Evolutionary conservation across 2,329 filamentous ascomycete genomes (phyloP).

Genomic region (Fusarium coicis): DNA sequence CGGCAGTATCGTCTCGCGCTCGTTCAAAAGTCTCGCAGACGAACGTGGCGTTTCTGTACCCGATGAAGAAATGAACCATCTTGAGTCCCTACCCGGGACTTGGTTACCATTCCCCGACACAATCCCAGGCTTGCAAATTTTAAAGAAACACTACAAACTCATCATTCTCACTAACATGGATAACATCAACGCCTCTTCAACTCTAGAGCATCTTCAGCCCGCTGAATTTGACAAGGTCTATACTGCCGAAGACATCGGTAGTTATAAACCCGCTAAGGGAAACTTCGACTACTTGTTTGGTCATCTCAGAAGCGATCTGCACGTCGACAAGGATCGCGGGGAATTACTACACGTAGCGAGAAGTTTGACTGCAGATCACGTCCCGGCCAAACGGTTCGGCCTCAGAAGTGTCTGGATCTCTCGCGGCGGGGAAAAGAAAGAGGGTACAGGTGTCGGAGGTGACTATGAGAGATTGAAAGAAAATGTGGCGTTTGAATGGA

Average conservation of each 20-base stretch:
- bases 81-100: neutral
- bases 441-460: conserved; percentile 8
- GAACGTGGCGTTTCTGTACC: neutral
- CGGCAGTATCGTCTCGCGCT: neutral
- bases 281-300: conserved; percentile 22
- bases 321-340: conserved; percentile 4
- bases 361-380: conserved; percentile 24
- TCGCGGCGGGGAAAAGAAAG: conserved; percentile 4
- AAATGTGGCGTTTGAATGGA: conserved; percentile 14
- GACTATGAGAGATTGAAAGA: conserved; percentile 11
- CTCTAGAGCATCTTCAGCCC: neutral
- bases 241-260: conserved; percentile 22
- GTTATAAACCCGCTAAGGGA: conserved; percentile 10
- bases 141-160: conserved; percentile 20
- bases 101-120: conserved; percentile 13
- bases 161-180: conserved; percentile 19
- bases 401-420: conserved; percentile 18
- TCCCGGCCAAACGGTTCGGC: conserved; percentile 7
- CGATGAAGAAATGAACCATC: neutral
- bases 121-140: neutral
- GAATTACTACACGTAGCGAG: conserved; percentile 20
- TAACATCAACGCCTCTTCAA: neutral
- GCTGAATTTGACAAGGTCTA: conserved; percentile 13
- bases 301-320: neutral
- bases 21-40: neutral